phyloP scores from a whole-genome alignment of 805 yeast species.

The Ogataea chonburiensis region DNA sequence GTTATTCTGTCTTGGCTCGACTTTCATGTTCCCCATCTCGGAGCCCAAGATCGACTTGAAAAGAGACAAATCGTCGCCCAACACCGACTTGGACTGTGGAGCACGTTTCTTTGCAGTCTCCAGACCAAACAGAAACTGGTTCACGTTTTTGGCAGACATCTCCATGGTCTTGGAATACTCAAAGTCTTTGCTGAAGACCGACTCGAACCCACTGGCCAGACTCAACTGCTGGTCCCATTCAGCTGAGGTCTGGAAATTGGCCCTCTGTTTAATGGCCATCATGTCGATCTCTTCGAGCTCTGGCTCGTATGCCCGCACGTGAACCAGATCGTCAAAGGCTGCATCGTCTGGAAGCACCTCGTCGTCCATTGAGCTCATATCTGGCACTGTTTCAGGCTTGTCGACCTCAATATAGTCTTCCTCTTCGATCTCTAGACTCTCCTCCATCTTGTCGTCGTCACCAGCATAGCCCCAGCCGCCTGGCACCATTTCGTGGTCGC shows the following conservation, averaged over 20 bases:
- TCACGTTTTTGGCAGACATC: constrained; percentile 22
- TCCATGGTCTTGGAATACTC: constrained; percentile 13
- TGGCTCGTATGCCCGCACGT: constrained; percentile 72
- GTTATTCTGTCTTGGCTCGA: constrained; percentile 23
- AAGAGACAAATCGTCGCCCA: constrained; percentile 11
- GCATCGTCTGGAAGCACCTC: constrained; percentile 5
- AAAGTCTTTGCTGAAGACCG: constrained; percentile 36
- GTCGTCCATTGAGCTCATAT: constrained; percentile 21
- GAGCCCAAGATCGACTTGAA: constrained; percentile 12
- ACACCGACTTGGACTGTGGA: constrained; percentile 5
- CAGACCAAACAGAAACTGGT: constrained; percentile 21
- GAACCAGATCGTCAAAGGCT: constrained; percentile 38
- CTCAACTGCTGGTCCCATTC: constrained; percentile 68
- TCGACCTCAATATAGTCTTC: constrained; percentile 12
- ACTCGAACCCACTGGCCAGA: constrained; percentile 45
- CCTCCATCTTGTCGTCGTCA: constrained; percentile 12
- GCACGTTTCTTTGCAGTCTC: constrained; percentile 17
- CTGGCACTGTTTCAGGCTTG: constrained; percentile 7
- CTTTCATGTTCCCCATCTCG: constrained; percentile 15
- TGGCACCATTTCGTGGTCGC: constrained; percentile 31
- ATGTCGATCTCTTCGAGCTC: constrained; percentile 48
- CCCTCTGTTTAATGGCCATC: constrained; percentile 39
- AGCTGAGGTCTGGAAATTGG: constrained; percentile 48
- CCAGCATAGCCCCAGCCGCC: constrained; percentile 36
- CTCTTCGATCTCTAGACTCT: constrained; percentile 6